These are phyloP conservation scores for Craterostigma plantagineum DNA, from an alignment of 257 asterid genomes.

Conservation along the genomic window DNA sequence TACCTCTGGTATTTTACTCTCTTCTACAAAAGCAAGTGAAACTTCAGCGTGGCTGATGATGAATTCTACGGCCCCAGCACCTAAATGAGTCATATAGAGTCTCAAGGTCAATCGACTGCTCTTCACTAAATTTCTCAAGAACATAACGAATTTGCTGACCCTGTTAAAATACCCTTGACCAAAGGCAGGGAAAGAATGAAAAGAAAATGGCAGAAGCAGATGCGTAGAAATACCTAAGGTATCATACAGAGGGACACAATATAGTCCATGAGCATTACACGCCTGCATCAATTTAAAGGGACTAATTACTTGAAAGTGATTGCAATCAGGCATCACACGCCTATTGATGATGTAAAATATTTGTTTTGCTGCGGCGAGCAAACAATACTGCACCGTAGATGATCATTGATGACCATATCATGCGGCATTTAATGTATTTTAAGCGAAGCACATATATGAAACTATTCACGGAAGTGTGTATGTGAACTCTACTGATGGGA, in stretches of 20 bases:
- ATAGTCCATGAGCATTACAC: constrained; percentile 89
- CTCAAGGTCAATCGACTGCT: constrained; percentile 3
- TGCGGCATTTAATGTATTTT: too few relatives aligned
- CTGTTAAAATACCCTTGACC: too few relatives aligned
- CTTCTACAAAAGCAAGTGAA: constrained; percentile 74
- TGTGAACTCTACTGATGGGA: too few relatives aligned
- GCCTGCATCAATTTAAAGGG: constrained; percentile 45
- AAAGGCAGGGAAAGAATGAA: constrained; percentile 7
- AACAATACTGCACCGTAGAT: too few relatives aligned
- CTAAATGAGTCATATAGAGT: constrained; percentile 24
- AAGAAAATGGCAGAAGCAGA: background rate
- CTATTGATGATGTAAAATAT: too few relatives aligned
- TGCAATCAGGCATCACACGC: too few relatives aligned
- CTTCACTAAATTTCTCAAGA: constrained; percentile 9
- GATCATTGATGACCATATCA: too few relatives aligned
- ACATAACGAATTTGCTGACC: background rate
- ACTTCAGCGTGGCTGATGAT: constrained; percentile 94
- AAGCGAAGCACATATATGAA: too few relatives aligned
- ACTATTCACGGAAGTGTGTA: too few relatives aligned
- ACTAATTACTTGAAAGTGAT: background rate
- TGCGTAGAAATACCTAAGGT: constrained; percentile 49
- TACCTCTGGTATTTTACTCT: constrained; percentile 82
- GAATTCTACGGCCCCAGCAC: constrained; percentile 93
- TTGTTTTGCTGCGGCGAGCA: too few relatives aligned
- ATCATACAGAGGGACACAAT: constrained; percentile 85